Evolutionary conservation across 192 early-diverging fungal genomes (phyloP).

Genomic region (Backusella tuberculispora): DNA sequence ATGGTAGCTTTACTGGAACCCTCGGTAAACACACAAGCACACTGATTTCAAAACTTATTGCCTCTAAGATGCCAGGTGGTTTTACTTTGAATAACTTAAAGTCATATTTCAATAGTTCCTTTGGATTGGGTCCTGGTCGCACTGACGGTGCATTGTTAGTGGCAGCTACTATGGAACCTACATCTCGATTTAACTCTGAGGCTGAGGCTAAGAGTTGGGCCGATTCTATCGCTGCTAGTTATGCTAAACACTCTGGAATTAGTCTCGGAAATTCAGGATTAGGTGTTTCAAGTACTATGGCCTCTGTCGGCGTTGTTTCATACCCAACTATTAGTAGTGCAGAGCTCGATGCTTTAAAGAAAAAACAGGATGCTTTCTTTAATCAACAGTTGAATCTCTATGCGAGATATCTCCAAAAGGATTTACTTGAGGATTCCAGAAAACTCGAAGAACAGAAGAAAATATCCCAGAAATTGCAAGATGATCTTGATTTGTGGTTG

Average conservation of each 20-base stretch:
- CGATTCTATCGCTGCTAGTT: conserved; percentile 67
- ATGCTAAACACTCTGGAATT: conserved; percentile 72
- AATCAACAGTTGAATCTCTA: conserved; percentile 77
- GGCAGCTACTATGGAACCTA: conserved; percentile 81
- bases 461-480: conserved; percentile 69
- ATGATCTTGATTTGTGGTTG: conserved; percentile 86
- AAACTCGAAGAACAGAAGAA: conserved; percentile 69
- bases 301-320: conserved; percentile 54
- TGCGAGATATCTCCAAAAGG: conserved; percentile 80
- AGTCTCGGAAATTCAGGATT: conserved; percentile 54
- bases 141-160: conserved; percentile 76
- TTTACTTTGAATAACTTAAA: conserved; percentile 81
- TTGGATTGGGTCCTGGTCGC: conserved; percentile 78
- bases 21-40: conserved; percentile 81
- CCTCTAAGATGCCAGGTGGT: conserved; percentile 92
- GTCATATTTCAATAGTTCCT: conserved; percentile 67
- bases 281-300: conserved; percentile 49
- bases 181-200: conserved; percentile 73
- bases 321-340: conserved; percentile 81
- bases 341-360: conserved; percentile 80
- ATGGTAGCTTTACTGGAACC: conserved; percentile 61
- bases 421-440: conserved; percentile 70
- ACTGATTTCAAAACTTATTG: conserved; percentile 78
- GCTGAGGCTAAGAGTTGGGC: conserved; percentile 81
- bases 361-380: conserved; percentile 69